phyloP scores from a whole-genome alignment of 73 alveolate genomes.

The Loxodes magnus region DNA sequence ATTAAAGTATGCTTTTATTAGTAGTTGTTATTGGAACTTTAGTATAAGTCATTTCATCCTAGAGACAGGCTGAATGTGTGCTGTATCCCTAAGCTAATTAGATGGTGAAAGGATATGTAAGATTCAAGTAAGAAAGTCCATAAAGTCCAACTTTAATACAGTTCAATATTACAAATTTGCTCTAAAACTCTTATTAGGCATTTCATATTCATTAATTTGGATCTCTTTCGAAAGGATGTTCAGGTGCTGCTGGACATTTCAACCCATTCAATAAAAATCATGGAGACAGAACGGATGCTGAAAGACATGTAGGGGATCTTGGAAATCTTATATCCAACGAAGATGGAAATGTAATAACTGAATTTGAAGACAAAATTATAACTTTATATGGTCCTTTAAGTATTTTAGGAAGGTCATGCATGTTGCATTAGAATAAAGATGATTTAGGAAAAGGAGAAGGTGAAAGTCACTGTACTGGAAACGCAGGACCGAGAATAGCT shows the following conservation, averaged over 20 bases:
- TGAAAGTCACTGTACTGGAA: slow-evolving; percentile 34
- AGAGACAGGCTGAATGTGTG: slow-evolving; percentile 33
- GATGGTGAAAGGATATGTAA: slow-evolving; percentile 33
- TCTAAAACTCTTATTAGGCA: slow-evolving; percentile 21
- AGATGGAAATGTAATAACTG: slow-evolving; percentile 19
- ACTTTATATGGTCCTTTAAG: slow-evolving; percentile 24
- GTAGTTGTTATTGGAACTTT: too few relatives aligned
- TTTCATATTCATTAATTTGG: slow-evolving; percentile 48
- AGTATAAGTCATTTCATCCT: too few relatives aligned
- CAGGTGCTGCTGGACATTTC: slow-evolving; percentile 51
- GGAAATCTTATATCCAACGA: slow-evolving; percentile 35
- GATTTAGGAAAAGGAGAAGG: slow-evolving; percentile 41
- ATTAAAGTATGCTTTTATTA: too few relatives aligned
- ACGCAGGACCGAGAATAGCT: slow-evolving; percentile 50
- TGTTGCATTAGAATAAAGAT: slow-evolving; percentile 28
- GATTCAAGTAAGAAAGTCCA: slow-evolving; percentile 15
- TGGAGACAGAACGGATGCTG: slow-evolving; percentile 20
- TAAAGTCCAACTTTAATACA: slow-evolving; percentile 13
- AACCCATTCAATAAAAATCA: slow-evolving; percentile 28
- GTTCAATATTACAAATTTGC: slow-evolving; percentile 27
- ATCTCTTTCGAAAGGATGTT: slow-evolving; percentile 34
- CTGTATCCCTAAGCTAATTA: slow-evolving; percentile 32
- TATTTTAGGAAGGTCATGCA: slow-evolving; percentile 37
- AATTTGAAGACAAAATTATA: slow-evolving; percentile 17
- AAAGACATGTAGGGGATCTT: slow-evolving; percentile 42